Conservation (phyloP, 116 monocot species). For the Iris pallida region DNA sequence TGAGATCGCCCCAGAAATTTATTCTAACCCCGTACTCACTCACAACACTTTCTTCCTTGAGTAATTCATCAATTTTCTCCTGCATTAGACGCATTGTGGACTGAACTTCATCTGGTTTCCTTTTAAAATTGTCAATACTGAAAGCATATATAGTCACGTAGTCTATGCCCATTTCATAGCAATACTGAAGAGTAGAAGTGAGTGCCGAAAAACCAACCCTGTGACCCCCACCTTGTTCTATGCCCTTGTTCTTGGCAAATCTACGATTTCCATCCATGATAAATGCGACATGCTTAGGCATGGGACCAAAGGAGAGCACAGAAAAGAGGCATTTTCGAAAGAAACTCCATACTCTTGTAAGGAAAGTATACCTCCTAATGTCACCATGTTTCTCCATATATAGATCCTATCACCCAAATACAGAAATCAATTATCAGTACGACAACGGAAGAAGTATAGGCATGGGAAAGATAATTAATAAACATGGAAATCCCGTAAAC, state of each 20-base stretch:
- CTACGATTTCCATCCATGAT: slow-evolving; percentile 92
- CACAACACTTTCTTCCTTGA: slow-evolving; percentile 45
- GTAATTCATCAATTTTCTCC: slow-evolving; percentile 62
- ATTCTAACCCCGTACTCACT: slow-evolving; percentile 38
- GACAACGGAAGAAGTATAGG: too few species aligned
- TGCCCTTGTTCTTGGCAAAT: slow-evolving; percentile 34
- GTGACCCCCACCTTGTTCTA: slow-evolving; percentile 38
- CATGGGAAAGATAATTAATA: too few species aligned
- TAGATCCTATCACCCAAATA: not conserved
- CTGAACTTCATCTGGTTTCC: slow-evolving; percentile 65
- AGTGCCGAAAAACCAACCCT: slow-evolving; percentile 48
- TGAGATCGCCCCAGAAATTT: slow-evolving; percentile 74
- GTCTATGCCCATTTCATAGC: slow-evolving; percentile 81
- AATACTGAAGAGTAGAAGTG: slow-evolving; percentile 45
- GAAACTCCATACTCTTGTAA: slow-evolving; percentile 16
- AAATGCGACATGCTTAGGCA: slow-evolving; percentile 76
- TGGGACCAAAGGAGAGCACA: slow-evolving; percentile 57
- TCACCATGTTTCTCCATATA: slow-evolving; percentile 6
- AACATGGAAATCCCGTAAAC: too few species aligned
- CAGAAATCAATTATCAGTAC: too few species aligned
- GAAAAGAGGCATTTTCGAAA: slow-evolving; percentile 54
- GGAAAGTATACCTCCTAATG: not conserved
- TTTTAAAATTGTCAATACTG: slow-evolving; percentile 87
- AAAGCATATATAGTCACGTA: slow-evolving; percentile 87
- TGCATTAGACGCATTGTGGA: slow-evolving; percentile 55